phyloP scores from a whole-genome alignment of 768 basidiomycete species.

The Leccinum rimulosum region DNA sequence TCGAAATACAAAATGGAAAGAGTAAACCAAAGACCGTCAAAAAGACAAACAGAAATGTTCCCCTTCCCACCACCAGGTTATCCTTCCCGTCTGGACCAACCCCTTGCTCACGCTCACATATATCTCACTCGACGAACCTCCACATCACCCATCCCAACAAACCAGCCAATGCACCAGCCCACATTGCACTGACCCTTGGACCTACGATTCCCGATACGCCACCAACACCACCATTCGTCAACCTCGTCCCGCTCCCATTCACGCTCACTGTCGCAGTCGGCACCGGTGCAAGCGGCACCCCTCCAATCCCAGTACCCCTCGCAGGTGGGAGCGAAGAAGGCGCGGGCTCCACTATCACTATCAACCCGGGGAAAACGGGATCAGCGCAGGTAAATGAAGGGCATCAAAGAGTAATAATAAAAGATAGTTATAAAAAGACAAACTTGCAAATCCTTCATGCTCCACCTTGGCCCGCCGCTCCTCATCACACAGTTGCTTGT shows the following conservation, averaged over 20 bases:
- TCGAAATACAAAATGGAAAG: not conserved
- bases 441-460: slow-evolving; percentile 30
- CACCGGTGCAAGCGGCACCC: slow-evolving; percentile 29
- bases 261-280: slow-evolving; percentile 14
- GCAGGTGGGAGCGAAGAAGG: slow-evolving; percentile 33
- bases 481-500: slow-evolving; percentile 35
- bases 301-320: slow-evolving; percentile 24
- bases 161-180: slow-evolving; percentile 14
- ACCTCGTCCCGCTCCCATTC: not conserved
- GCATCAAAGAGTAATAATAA: not conserved
- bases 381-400: not conserved
- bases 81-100: not conserved
- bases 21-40: not conserved
- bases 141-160: slow-evolving; percentile 20
- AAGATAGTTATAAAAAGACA: not conserved
- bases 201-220: slow-evolving; percentile 11
- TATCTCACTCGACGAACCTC: slow-evolving; percentile 15
- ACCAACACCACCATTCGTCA: slow-evolving; percentile 1
- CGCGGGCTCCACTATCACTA: slow-evolving; percentile 42
- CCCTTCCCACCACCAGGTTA: not conserved
- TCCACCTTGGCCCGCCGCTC: slow-evolving; percentile 34
- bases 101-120: not conserved
- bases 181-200: slow-evolving; percentile 13
- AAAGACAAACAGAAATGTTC: not conserved
- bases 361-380: not conserved